Evolutionary conservation across 2,329 filamentous ascomycete species (phyloP).

Genomic region (Fusarium brachygibbosum): DNA sequence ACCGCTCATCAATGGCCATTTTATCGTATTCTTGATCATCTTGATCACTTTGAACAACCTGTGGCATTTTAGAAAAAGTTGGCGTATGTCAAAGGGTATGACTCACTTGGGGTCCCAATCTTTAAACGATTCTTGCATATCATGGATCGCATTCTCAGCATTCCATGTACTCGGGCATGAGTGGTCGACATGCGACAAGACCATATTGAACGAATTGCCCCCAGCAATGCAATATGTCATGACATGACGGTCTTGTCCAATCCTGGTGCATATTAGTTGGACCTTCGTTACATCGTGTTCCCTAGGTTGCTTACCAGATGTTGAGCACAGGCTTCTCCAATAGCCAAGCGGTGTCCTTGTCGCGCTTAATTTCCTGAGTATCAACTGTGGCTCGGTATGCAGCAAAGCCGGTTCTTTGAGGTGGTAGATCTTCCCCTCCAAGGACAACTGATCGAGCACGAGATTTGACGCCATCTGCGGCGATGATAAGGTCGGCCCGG

Average conservation of each 20-base stretch:
- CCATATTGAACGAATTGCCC: conserved; percentile 16
- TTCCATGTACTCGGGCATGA: not conserved
- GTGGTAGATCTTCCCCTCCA: not conserved
- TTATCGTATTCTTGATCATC: not conserved
- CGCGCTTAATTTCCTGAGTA: not conserved
- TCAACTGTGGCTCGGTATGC: not conserved
- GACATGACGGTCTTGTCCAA: conserved; percentile 9
- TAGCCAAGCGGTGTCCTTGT: not conserved
- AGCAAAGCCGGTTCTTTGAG: conserved; percentile 10
- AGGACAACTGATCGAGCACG: conserved; percentile 7
- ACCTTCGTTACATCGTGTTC: too few species aligned
- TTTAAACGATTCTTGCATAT: conserved; percentile 6
- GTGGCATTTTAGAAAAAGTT: too few species aligned
- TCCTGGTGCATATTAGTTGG: too few species aligned
- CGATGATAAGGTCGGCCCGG: not conserved
- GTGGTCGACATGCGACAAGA: conserved; percentile 5
- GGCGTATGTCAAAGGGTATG: rapidly evolving
- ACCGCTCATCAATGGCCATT: conserved; percentile 3
- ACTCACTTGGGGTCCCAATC: conserved; percentile 14
- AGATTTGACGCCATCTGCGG: conserved; percentile 13
- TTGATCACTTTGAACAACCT: not conserved
- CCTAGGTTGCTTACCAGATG: conserved; percentile 3
- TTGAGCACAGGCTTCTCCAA: not conserved
- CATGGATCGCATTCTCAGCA: not conserved
- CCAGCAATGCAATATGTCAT: conserved; percentile 16